phyloP scores from a whole-genome alignment of 148 eudicot genomes.

The Polygonum aviculare region DNA sequence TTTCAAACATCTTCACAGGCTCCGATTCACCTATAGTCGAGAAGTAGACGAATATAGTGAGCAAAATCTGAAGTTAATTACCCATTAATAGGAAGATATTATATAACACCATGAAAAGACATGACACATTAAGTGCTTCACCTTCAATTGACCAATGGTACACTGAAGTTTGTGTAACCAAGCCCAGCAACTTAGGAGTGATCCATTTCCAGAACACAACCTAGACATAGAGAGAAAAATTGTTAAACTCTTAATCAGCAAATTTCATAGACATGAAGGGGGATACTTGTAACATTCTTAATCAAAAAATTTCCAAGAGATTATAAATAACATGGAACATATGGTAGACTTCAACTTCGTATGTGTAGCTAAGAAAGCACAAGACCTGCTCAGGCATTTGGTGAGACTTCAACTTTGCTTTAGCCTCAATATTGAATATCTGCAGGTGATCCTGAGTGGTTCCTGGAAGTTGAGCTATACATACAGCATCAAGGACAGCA shows the following conservation, averaged over 20 bases:
- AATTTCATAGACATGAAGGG: not conserved
- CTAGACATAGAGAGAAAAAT: conserved; percentile 22
- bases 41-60: conserved; percentile 1
- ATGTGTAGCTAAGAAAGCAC: not conserved
- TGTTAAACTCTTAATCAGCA: not conserved
- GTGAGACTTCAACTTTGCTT: conserved; percentile 87
- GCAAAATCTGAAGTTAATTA: not conserved
- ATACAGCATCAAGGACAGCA: not conserved
- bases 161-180: conserved; percentile 87
- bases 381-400: conserved; percentile 99
- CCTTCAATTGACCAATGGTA: conserved; percentile 99
- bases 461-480: conserved; percentile 90
- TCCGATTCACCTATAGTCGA: conserved; percentile 51
- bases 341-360: not conserved
- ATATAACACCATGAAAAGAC: not conserved
- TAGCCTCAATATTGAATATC: conserved; percentile 88
- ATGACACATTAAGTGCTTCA: conserved; percentile 4
- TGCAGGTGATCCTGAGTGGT: conserved; percentile 97
- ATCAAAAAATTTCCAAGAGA: not conserved
- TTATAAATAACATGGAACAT: not conserved
- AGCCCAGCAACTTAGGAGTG: conserved; percentile 72
- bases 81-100: not conserved
- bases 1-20: conserved; percentile 65
- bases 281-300: not conserved
- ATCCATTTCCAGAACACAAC: conserved; percentile 99